A percentile compares a stretch with the other conserved stretches of the same genome.
Conservation (phyloP, 306 rosid genomes). For the Begonia loranthoides region DNA sequence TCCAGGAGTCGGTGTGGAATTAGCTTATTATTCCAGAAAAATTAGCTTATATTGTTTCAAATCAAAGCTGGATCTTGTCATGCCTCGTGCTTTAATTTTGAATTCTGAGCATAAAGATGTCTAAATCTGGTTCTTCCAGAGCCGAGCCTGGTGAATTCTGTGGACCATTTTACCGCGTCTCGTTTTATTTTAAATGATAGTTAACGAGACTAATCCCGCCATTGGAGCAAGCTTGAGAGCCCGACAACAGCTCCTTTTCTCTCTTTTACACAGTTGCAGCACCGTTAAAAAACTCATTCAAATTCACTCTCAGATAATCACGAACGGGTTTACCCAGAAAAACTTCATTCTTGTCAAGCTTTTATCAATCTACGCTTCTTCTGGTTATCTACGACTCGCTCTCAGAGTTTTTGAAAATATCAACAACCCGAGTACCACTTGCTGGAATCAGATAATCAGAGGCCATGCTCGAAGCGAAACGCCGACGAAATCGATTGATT, state of each 20-base stretch:
- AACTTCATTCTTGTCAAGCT: constrained; percentile 35
- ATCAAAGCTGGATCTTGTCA: too few relatives aligned
- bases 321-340: constrained; percentile 38
- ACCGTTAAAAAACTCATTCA: constrained; percentile 19
- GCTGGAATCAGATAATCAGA: constrained; percentile 58
- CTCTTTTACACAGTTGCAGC: constrained; percentile 27
- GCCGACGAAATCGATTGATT: constrained; percentile 26
- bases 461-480: constrained; percentile 21
- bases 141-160: too few relatives aligned
- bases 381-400: constrained; percentile 22
- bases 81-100: too few relatives aligned
- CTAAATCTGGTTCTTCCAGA: too few relatives aligned
- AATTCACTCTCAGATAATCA: constrained; percentile 43
- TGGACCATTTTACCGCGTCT: too few relatives aligned
- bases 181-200: constrained; percentile 8
- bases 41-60: too few relatives aligned
- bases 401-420: constrained; percentile 16
- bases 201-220: constrained; percentile 22
- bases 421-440: constrained; percentile 29
- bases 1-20: too few relatives aligned
- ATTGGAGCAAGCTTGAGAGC: constrained; percentile 12
- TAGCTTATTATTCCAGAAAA: too few relatives aligned
- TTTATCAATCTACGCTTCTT: constrained; percentile 30
- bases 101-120: too few relatives aligned
- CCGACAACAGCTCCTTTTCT: constrained; percentile 28